phyloP scores from a whole-genome alignment of 768 basidiomycete species.

The Amanita pseudoporphyria region DNA sequence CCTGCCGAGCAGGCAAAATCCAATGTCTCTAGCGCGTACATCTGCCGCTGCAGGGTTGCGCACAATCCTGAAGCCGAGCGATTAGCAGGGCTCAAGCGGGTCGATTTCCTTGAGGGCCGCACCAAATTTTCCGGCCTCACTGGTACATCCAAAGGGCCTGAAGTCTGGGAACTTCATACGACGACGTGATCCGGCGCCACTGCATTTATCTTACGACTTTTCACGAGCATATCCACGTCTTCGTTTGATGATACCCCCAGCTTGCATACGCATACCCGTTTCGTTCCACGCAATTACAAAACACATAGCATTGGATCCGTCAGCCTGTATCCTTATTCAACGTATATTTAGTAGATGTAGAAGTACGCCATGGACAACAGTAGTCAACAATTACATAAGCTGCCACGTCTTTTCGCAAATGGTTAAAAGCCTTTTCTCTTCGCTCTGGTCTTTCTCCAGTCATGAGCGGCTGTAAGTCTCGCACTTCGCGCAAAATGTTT shows the following conservation, averaged over 20 bases:
- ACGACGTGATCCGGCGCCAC: neutral
- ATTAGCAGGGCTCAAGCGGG: conserved; percentile 38
- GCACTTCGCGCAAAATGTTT: neutral
- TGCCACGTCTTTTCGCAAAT: conserved; percentile 27
- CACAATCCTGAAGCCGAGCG: conserved; percentile 26
- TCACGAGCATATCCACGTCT: neutral
- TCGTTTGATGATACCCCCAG: neutral
- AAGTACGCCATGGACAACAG: neutral
- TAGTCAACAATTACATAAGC: conserved; percentile 20
- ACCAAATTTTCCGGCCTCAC: conserved; percentile 33
- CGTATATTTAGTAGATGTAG: no score
- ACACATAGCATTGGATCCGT: neutral
- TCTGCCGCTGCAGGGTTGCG: conserved; percentile 26
- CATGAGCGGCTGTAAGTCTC: conserved; percentile 74
- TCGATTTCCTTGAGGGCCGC: conserved; percentile 41
- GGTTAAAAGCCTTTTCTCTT: conserved; percentile 7
- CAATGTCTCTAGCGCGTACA: conserved; percentile 32
- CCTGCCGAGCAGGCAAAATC: conserved; percentile 20
- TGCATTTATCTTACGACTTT: neutral
- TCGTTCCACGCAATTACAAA: no score
- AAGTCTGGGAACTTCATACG: conserved; percentile 8
- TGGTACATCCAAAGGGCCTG: neutral
- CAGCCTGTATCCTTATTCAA: neutral
- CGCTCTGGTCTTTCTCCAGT: conserved; percentile 21
- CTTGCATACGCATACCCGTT: neutral